Evolutionary conservation across 192 early-diverging fungal species (phyloP).

Genomic region (Coemansia sp.): DNA sequence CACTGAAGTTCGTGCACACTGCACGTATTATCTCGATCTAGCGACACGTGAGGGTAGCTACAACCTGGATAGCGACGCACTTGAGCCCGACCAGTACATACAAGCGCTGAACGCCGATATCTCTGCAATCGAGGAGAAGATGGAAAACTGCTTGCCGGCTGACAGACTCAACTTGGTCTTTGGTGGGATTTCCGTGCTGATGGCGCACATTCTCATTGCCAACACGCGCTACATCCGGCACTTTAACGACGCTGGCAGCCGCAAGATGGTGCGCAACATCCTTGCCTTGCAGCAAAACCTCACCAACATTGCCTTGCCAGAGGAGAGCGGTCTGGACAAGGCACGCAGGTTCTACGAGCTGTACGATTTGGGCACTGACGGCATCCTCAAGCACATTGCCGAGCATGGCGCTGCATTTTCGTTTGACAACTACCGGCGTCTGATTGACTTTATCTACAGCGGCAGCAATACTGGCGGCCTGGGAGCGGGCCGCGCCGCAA

Average conservation of each 20-base stretch:
- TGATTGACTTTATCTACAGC: conserved; percentile 69
- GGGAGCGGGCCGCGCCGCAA: conserved; percentile 21
- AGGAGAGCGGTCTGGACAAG: conserved; percentile 65
- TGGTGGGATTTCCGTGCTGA: conserved; percentile 74
- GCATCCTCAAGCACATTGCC: conserved; percentile 59
- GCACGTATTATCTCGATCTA: conserved; percentile 84
- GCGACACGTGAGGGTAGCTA: conserved; percentile 89
- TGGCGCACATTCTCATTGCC: conserved; percentile 63
- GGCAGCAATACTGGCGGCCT: conserved; percentile 25
- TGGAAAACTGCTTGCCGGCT: conserved; percentile 59
- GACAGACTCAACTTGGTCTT: conserved; percentile 72
- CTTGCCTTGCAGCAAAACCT: conserved; percentile 85
- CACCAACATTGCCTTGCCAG: conserved; percentile 68
- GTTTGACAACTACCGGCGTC: conserved; percentile 77
- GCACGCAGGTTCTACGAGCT: conserved; percentile 75
- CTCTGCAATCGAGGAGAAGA: conserved; percentile 69
- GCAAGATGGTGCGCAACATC: conserved; percentile 80
- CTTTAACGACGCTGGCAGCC: conserved; percentile 65
- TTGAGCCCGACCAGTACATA: conserved; percentile 87
- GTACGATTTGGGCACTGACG: conserved; percentile 59
- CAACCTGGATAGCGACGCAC: conserved; percentile 66
- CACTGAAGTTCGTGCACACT: conserved; percentile 80
- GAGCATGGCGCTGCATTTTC: conserved; percentile 61
- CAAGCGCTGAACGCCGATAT: conserved; percentile 77
- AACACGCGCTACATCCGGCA: conserved; percentile 69